Base-by-base conservation (phyloP, 306 rosid genomes). In the Amphicarpaea edgeworthii region DNA sequence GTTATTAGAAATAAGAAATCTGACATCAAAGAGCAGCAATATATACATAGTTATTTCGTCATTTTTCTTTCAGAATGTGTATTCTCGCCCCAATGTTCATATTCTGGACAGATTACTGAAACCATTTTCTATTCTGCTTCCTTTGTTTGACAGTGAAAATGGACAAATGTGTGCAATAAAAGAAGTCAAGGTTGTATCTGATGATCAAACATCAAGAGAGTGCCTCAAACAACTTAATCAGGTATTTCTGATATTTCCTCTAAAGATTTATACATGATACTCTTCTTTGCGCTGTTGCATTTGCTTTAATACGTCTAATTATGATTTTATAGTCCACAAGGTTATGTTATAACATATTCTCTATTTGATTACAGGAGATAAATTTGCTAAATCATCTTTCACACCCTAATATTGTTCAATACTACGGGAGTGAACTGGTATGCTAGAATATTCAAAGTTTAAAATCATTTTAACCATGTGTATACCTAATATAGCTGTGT, bases 121-220 rank as follows among this genome's bases (percentile, higher is more conserved):
- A 58, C 61, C 20, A 16, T 59, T 71, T 71, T 66, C 16, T 68
- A 17, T 55, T 58, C 23, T 34, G 63, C 61, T 73, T 64, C 37
- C 69, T 72, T 61, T 63, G 63, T 73, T 72, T 77, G 80, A 77
- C 84, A 95, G 99, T 82, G 92, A 89, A 85, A 93, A 91, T 40
- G 99, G 99, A 72, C 99, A 95, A 83, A 92, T 95, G 97, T 95
- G 99, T 84, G 99, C 99, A 57, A 92, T 95, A 67, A 95, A 95
- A 80, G 99, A 95, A 87, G 97, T 95, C 76, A 87, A 84, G 87
- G 84, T 88, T 88, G 87, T 88, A 51, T 81, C 86, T 28, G 99
- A 95, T 59, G 99, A 95, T 83, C 90, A 81, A 57, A 74, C 93
- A 24, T 87, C 93, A 11, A 90, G 88, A 85, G 99, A 95, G 85